phyloP scores from a whole-genome alignment of 768 basidiomycete species.

The Trametes cingulata region DNA sequence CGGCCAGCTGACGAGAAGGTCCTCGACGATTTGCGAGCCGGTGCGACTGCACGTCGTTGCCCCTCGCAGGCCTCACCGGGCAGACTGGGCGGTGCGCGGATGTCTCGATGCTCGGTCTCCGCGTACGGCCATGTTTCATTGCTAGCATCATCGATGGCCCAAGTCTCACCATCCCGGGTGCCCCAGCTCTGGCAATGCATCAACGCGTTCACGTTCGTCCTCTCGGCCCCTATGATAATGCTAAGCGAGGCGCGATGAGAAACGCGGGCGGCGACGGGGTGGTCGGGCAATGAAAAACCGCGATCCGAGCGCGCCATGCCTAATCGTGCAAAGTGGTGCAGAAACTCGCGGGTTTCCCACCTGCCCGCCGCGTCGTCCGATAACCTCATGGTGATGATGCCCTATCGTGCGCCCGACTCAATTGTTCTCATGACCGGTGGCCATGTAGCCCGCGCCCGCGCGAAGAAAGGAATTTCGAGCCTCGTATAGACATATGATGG shows the following conservation, averaged over 20 bases:
- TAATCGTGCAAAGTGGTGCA: slow-evolving; percentile 8
- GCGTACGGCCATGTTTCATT: slow-evolving; percentile 3
- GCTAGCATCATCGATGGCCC: slow-evolving; percentile 6
- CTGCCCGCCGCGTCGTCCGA: slow-evolving; percentile 14
- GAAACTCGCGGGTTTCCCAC: neutral
- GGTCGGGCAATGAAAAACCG: neutral
- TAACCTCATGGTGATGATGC: slow-evolving; percentile 18
- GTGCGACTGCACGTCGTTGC: neutral
- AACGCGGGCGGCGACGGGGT: neutral
- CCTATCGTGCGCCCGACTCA: slow-evolving; percentile 3
- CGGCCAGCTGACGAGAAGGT: neutral
- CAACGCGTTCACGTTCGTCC: neutral
- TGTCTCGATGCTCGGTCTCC: neutral
- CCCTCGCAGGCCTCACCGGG: neutral
- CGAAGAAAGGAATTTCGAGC: neutral
- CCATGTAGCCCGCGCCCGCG: neutral
- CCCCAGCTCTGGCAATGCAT: too few relatives aligned
- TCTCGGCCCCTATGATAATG: neutral
- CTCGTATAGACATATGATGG: slow-evolving; percentile 1
- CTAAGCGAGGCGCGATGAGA: neutral
- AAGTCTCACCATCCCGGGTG: slow-evolving; percentile 2
- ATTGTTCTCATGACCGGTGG: slow-evolving; percentile 7
- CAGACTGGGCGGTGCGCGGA: neutral
- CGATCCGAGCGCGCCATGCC: slow-evolving; percentile 8
- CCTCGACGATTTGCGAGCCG: neutral